These are phyloP conservation scores for Canavalia ensiformis DNA, from an alignment of 306 rosid genomes.

Conservation along the genomic window DNA sequence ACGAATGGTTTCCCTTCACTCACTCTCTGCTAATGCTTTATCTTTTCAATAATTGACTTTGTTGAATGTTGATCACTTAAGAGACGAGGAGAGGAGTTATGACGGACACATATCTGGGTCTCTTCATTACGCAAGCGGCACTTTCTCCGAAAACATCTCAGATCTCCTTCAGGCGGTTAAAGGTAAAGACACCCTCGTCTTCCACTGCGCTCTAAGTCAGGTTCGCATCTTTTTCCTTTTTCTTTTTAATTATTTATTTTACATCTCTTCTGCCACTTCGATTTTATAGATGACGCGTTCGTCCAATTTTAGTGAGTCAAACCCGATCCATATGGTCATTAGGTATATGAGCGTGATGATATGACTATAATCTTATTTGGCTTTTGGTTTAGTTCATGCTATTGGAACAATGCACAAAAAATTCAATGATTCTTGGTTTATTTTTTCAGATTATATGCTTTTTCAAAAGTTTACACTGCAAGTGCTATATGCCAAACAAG, in stretches of 20 bases:
- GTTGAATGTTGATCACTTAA: neutral
- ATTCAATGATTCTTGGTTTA: no score
- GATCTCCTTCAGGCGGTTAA: conserved; percentile 69
- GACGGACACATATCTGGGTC: conserved; percentile 87
- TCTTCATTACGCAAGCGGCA: conserved; percentile 71
- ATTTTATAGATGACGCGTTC: no score
- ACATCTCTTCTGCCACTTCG: neutral
- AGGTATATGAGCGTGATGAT: no score
- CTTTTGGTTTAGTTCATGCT: no score
- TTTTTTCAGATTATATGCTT: no score
- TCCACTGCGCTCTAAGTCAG: conserved; percentile 91
- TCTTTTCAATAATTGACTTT: neutral
- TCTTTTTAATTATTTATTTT: neutral
- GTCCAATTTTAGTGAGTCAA: neutral
- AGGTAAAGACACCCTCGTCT: conserved; percentile 89
- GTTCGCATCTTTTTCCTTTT: conserved; percentile 26
- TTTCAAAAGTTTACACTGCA: no score
- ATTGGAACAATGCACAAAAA: no score
- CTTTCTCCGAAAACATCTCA: conserved; percentile 69
- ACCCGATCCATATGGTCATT: neutral
- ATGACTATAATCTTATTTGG: no score
- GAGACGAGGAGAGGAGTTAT: conserved; percentile 79
- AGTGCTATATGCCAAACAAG: no score
- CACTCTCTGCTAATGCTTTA: neutral
- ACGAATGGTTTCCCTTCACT: no score